A percentile compares a stretch with the other conserved stretches of the same genome.
phyloP scores from a whole-genome alignment of 169 alveolate species.

The Theileria luwenshuni region DNA sequence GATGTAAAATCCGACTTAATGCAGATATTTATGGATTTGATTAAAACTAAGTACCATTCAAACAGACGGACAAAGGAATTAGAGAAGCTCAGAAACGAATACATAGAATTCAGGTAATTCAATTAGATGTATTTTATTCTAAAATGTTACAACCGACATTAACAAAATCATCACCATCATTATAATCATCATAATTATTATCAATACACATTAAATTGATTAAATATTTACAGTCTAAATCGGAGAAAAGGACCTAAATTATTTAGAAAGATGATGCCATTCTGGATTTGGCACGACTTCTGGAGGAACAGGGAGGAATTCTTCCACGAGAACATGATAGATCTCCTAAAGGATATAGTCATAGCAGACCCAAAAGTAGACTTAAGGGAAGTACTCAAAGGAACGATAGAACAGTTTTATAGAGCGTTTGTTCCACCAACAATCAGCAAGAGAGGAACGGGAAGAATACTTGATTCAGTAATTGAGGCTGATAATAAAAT shows the following conservation, averaged over 20 bases:
- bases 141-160: too few species aligned
- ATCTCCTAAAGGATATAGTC: conserved; percentile 21
- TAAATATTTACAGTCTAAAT: conserved; percentile 15
- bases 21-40: conserved; percentile 9
- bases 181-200: neutral
- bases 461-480: neutral
- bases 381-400: conserved; percentile 32
- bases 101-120: conserved; percentile 30
- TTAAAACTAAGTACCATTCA: neutral
- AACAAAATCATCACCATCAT: too few species aligned
- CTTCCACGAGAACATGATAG: conserved; percentile 22
- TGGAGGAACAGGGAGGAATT: conserved; percentile 40
- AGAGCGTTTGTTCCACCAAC: neutral
- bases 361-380: conserved; percentile 51
- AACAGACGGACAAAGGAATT: neutral
- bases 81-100: conserved; percentile 22
- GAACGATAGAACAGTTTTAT: conserved; percentile 2
- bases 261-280: conserved; percentile 31
- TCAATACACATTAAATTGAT: conserved; percentile 2
- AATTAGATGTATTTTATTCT: neutral
- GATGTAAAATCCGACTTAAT: conserved; percentile 1
- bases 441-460: neutral
- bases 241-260: neutral
- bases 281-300: conserved; percentile 65
- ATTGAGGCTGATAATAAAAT: neutral